A percentile compares a stretch with the other conserved stretches of the same genome.
These are phyloP conservation scores for Monascus purpureus DNA, from an alignment of 495 filamentous ascomycete genomes.

Conservation along the genomic window DNA sequence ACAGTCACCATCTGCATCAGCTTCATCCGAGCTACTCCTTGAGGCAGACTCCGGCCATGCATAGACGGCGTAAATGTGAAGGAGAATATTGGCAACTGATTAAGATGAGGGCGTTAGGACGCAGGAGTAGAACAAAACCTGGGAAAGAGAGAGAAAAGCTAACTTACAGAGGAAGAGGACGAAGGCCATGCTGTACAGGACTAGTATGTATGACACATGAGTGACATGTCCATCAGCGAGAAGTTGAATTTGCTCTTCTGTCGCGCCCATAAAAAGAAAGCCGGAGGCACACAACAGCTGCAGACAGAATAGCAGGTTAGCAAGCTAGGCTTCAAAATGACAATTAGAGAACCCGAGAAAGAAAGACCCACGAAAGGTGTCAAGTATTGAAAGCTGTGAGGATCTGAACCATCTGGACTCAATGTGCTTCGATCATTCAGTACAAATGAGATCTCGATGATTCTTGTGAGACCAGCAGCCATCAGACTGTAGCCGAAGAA, in stretches of 20 bases:
- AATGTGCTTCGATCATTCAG: slow-evolving; percentile 53
- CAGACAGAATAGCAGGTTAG: slow-evolving; percentile 7
- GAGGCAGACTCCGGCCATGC: slow-evolving; percentile 31
- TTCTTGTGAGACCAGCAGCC: slow-evolving; percentile 68
- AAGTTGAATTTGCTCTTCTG: slow-evolving; percentile 85
- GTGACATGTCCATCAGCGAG: slow-evolving; percentile 59
- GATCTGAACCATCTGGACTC: slow-evolving; percentile 43
- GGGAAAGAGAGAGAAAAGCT: neutral
- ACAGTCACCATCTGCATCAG: neutral
- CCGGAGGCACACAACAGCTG: slow-evolving; percentile 86
- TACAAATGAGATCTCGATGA: slow-evolving; percentile 87
- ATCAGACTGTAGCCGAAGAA: slow-evolving; percentile 94
- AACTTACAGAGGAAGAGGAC: slow-evolving; percentile 71
- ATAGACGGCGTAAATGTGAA: slow-evolving; percentile 64
- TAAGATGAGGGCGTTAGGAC: neutral
- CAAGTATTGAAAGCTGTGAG: slow-evolving; percentile 85
- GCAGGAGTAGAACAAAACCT: neutral
- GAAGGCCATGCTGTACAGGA: slow-evolving; percentile 82
- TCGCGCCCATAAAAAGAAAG: slow-evolving; percentile 95
- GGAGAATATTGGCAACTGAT: slow-evolving; percentile 61
- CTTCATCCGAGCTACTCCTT: slow-evolving; percentile 1
- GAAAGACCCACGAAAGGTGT: slow-evolving; percentile 65
- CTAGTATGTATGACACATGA: slow-evolving; percentile 81
- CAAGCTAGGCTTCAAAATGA: neutral
- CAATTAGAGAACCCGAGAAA: neutral